Evolutionary conservation across 768 basidiomycete species (phyloP).

Genomic region (Rhodotorula graminis): DNA sequence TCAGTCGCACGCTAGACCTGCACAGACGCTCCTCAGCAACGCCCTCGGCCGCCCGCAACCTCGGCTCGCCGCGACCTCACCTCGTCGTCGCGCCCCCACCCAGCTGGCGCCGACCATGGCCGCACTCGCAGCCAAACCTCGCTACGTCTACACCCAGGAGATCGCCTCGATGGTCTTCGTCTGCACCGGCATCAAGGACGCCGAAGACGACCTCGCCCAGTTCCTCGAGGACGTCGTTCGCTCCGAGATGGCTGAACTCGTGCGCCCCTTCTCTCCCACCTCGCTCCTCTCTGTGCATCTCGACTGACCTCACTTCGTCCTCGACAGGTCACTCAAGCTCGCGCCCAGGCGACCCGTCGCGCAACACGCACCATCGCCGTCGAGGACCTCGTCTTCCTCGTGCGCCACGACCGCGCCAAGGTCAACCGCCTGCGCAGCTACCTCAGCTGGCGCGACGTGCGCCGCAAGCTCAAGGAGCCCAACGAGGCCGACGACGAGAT

Average conservation of each 20-base stretch:
- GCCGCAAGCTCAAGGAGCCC: constrained; percentile 70
- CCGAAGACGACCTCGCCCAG: constrained; percentile 76
- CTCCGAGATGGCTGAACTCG: constrained; percentile 83
- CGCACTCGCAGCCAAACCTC: neutral
- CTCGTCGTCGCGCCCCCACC: neutral
- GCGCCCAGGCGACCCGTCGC: constrained; percentile 71
- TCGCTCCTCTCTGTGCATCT: neutral
- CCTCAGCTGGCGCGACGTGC: constrained; percentile 93
- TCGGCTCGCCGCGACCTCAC: neutral
- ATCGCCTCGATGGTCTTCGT: constrained; percentile 56
- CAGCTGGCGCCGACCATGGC: neutral
- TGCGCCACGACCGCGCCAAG: constrained; percentile 87
- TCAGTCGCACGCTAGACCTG: too few species aligned
- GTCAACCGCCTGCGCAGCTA: constrained; percentile 89
- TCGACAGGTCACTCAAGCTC: constrained; percentile 73
- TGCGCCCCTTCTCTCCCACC: constrained; percentile 48
- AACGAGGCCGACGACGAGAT: constrained; percentile 53
- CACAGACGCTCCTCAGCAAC: too few species aligned
- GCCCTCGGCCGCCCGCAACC: too few species aligned
- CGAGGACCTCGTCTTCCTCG: constrained; percentile 93
- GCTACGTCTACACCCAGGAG: constrained; percentile 13
- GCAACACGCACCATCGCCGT: constrained; percentile 80
- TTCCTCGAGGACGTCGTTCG: constrained; percentile 93
- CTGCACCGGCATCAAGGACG: constrained; percentile 90
- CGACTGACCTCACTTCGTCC: neutral